These are phyloP conservation scores for Afroboletus lepidellus DNA, from an alignment of 1,284 basidiomycete species.

Conservation along the genomic window DNA sequence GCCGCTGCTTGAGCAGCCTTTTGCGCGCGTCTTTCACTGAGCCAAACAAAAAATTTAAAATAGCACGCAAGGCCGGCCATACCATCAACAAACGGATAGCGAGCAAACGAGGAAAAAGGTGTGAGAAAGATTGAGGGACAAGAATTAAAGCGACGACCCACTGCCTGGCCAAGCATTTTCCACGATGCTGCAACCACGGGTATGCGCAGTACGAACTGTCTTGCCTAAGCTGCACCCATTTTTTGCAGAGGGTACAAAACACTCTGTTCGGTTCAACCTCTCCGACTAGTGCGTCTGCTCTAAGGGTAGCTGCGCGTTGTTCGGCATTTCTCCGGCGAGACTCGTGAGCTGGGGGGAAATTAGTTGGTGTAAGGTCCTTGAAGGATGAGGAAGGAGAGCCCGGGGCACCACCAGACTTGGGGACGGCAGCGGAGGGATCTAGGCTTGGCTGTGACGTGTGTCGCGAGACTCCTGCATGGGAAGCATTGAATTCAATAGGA, in stretches of 20 bases:
- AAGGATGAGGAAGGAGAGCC: conserved; percentile 41
- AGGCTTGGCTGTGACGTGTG: conserved; percentile 9
- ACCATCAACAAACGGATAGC: conserved; percentile 7
- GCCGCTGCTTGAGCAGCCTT: conserved; percentile 40
- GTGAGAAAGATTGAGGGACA: conserved; percentile 8
- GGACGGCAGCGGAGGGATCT: conserved; percentile 7
- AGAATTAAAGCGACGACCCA: conserved; percentile 38
- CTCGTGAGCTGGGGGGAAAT: conserved; percentile 52
- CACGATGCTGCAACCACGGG: conserved; percentile 74
- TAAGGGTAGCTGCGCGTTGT: conserved; percentile 65
- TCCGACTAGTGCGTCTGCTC: conserved; percentile 58
- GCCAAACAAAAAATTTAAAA: conserved; percentile 11
- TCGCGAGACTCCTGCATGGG: conserved; percentile 8
- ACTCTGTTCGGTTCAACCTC: conserved; percentile 73
- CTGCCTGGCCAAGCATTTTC: conserved; percentile 66
- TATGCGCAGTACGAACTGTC: conserved; percentile 73
- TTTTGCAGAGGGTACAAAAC: conserved; percentile 68
- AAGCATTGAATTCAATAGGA: conserved; percentile 13
- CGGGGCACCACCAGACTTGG: conserved; percentile 21
- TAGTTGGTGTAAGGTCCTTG: conserved; percentile 52
- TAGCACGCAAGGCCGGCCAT: not conserved
- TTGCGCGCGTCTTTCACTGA: conserved; percentile 49
- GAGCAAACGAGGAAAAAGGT: not conserved
- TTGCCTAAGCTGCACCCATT: conserved; percentile 76
- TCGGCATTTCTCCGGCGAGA: conserved; percentile 69